Evolutionary conservation across 2,329 filamentous ascomycete species (phyloP).

Genomic region (Neonectria coccinea): DNA sequence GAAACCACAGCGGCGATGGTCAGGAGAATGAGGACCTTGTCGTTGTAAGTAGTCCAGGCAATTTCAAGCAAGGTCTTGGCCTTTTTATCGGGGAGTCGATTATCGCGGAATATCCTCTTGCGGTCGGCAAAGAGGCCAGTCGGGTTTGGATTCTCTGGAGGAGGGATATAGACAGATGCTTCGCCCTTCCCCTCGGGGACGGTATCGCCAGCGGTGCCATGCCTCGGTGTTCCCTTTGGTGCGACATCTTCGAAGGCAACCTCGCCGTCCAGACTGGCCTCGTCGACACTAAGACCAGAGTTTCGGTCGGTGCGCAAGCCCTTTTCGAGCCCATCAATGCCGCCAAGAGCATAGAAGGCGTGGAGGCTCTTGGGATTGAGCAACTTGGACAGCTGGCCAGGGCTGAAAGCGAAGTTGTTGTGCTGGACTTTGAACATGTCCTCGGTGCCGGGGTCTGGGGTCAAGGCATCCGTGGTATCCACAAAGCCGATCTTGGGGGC

Average conservation of each 20-base stretch:
- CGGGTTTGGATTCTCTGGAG: conserved; percentile 38
- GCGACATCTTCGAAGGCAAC: conserved; percentile 75
- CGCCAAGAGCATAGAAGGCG: conserved; percentile 81
- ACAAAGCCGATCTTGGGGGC: conserved; percentile 32
- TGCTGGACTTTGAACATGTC: conserved; percentile 77
- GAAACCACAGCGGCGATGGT: conserved; percentile 77
- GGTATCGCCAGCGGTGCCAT: conserved; percentile 50
- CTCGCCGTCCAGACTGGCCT: conserved; percentile 70
- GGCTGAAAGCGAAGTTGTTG: conserved; percentile 87
- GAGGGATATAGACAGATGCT: conserved; percentile 43
- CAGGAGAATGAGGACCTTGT: conserved; percentile 78
- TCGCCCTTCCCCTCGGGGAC: conserved; percentile 46
- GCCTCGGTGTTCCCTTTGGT: conserved; percentile 50
- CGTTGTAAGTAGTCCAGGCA: conserved; percentile 78
- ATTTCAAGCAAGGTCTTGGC: conserved; percentile 69
- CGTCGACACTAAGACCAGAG: conserved; percentile 77
- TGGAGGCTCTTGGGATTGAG: conserved; percentile 82
- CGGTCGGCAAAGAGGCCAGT: conserved; percentile 43
- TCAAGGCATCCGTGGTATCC: conserved; percentile 49
- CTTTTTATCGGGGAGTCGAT: conserved; percentile 73
- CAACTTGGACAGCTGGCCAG: conserved; percentile 82
- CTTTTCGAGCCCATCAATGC: conserved; percentile 77
- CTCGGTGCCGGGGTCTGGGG: conserved; percentile 76
- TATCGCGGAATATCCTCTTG: conserved; percentile 66
- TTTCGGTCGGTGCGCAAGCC: conserved; percentile 75